Base-by-base conservation (phyloP, 768 basidiomycete species). In the Termitomyces sp. region DNA sequence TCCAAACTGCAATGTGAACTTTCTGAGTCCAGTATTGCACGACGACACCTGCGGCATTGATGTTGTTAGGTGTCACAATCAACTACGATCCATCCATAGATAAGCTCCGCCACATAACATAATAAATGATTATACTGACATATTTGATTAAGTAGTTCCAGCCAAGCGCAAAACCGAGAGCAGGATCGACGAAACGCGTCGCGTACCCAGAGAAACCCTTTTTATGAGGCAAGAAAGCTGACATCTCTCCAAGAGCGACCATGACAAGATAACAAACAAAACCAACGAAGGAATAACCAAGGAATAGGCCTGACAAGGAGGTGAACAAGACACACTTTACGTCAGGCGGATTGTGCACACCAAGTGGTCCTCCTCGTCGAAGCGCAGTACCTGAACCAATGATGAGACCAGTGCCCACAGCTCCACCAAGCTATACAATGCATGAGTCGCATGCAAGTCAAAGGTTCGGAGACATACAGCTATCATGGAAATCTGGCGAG, bases 141-240 rank as follows among this genome's bases (percentile, higher is more conserved):
- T 79, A 81, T 77, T 83, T 83, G 58, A 80, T 65, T 42, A 86
- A 70, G 64, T 86, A 85, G 66, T 85, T 86, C 74, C 78, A 86
- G 47, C 85, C 86, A 17, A 86, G 68, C 16, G 82, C 85, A 66
- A 88, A 87, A 38, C 83, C 85, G 44, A 86, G 76, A 21, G 85
- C 84, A 50, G 86, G 85, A 66, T 87, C 86, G 21, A 82, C 81
- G 62, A 85, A 85, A 47, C 86, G 81, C 2, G 83, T 81, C 0
- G 84, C 83, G 63, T 85, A 85, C 2, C 83, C 84, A 52, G 79
- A 70, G 56, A 79, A 81, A 3, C 82, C 84, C 59, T 82, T 82
- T 68, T 86, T 85, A 69, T 84, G 82, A 16, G 82, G 82, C 40
- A 82, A 66, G 63, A 75, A 81, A 14, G 78, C 72, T 21, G 79